Base-by-base conservation (phyloP, 257 asterid genomes). In the Scutellaria galericulata region DNA sequence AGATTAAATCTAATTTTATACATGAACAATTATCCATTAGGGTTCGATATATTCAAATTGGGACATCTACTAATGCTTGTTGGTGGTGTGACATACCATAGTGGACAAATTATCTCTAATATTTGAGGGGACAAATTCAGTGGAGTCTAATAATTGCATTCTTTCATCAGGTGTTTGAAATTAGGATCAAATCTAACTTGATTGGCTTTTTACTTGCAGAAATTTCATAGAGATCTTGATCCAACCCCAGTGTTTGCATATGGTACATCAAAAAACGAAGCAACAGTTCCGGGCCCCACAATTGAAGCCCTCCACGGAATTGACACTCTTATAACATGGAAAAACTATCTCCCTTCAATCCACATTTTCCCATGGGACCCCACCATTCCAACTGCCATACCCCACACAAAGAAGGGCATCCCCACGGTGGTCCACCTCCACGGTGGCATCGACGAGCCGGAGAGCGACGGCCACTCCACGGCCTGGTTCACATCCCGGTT, bases 391-490 rank as follows among this genome's bases (percentile, higher is more conserved):
- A 87, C 92, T 0, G 97, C 97, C 55, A 79, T 60, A 5, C 88
- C 94, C 10, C 74, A 37, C 22, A 78, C 59, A 0, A 50, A 51
- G 4, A 75, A 58, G 39, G 98, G 98, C 14, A 70, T 93, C 45
- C 97, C 98, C 35, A 89, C 98, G 0, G 97, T 87, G 64, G 96
- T 89, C 41, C 98, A 93, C 77, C 92, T 93, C 70, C 98, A 93
- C 68, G 98, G 98, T 6, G 92, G 88, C 58, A 75, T 93, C 12
- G 83, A 79, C 74, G 90, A 85, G 37, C 92, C 98, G 0, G 63
- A 74, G 67, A 93, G 96, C 31, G 98, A 90, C 55, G 98, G 98
- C 0, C 80, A 87, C 64, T 37, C 83, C 0, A 14, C 69, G 7
- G 75, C 98, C 1, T 93, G 98, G 98, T 93, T 90, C 85, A 93